These are phyloP conservation scores for Saccharomyces kudriavzevii DNA, from an alignment of 805 yeast genomes.

Conservation along the genomic window DNA sequence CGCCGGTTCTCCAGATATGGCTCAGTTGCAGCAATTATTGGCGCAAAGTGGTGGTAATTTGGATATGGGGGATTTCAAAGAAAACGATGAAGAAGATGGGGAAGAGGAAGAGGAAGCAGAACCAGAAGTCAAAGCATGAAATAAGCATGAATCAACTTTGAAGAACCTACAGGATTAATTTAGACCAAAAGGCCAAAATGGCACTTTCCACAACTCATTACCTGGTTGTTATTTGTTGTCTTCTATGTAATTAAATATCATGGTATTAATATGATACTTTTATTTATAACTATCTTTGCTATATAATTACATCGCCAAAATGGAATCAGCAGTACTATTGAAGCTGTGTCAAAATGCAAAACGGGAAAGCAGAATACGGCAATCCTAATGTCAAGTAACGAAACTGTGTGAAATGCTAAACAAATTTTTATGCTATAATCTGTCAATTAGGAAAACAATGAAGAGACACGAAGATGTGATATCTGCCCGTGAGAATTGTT, in stretches of 20 bases:
- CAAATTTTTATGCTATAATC: neutral
- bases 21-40: conserved; percentile 3
- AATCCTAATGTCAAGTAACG: neutral
- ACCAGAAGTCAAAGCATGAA: conserved; percentile 1
- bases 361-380: neutral
- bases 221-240: neutral
- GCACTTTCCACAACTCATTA: neutral
- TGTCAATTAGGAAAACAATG: neutral
- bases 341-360: neutral
- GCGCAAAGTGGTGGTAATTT: neutral
- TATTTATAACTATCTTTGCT: neutral
- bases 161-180: neutral
- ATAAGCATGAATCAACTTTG: neutral
- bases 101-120: conserved; percentile 4
- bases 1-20: conserved; percentile 23
- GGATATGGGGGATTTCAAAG: neutral
- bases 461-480: neutral
- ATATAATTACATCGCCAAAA: neutral
- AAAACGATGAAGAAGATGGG: conserved; percentile 3
- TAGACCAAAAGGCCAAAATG: neutral
- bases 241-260: neutral
- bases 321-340: neutral
- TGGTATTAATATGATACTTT: neutral
- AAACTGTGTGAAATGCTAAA: neutral
- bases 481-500: neutral